These are phyloP conservation scores for Incumbomyces delicatus DNA, from an alignment of 2,329 filamentous ascomycete species.

Conservation along the genomic window DNA sequence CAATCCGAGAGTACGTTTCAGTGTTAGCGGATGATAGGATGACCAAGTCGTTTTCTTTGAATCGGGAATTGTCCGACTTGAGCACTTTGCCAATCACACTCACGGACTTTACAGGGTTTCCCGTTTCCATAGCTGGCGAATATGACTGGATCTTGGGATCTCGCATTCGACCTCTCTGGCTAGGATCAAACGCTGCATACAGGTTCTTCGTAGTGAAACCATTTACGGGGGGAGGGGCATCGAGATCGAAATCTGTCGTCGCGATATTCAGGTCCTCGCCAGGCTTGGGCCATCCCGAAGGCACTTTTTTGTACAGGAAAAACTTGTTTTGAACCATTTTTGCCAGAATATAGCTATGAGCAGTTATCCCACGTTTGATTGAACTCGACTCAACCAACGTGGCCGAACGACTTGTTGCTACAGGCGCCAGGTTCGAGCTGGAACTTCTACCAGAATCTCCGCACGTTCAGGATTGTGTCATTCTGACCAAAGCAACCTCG, in stretches of 20 bases:
- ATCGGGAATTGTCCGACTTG: conserved; percentile 51
- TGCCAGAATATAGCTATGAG: too few species aligned
- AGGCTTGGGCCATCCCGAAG: conserved; percentile 55
- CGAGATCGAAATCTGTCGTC: conserved; percentile 55
- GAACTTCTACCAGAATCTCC: too few species aligned
- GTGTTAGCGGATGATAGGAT: conserved; percentile 25
- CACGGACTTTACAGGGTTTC: conserved; percentile 50
- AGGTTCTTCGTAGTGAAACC: conserved; percentile 57
- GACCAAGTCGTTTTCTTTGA: conserved; percentile 50
- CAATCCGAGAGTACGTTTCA: conserved; percentile 56
- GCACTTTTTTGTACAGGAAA: conserved; percentile 62
- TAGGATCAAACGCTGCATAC: conserved; percentile 66
- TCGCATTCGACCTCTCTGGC: conserved; percentile 66
- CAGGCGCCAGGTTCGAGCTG: too few species aligned
- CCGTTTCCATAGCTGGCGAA: conserved; percentile 47
- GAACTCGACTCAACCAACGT: too few species aligned
- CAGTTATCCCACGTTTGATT: too few species aligned
- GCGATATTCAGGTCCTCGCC: conserved; percentile 64
- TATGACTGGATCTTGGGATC: conserved; percentile 52
- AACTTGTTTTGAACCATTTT: conserved; percentile 54
- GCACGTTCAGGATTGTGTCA: too few species aligned
- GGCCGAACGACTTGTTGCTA: too few species aligned
- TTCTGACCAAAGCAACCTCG: too few species aligned
- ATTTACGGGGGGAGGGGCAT: conserved; percentile 42
- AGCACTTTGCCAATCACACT: conserved; percentile 53